Base-by-base conservation (phyloP, 164 flowering plant genomes). In the Umbilicus rupestris region DNA sequence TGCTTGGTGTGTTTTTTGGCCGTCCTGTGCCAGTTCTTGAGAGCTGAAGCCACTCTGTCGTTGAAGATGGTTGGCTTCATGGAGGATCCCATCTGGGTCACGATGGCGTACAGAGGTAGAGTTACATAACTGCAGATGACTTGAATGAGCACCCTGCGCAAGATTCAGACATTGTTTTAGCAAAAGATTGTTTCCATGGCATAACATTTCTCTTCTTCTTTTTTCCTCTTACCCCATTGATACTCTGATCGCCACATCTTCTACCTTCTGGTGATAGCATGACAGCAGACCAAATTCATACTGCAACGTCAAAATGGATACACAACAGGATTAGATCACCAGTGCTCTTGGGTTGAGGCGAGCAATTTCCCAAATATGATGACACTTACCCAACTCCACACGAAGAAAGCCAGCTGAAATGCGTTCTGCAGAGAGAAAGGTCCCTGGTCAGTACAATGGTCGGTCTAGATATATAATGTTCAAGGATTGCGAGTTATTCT, bases 21-120 rank as follows among this genome's bases (percentile, higher is more conserved):
- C 1, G 74, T 63, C 2, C 69, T 74, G 55, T 77, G 82, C 88
- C 88, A 82, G 33, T 60, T 70, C 46, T 47, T 66, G 7, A 84
- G 71, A 0, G 84, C 88, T 14, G 75, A n/a, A 30, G 84, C 85
- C 26, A 84, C 85, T 47, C 70, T 59, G 14, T 80, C 86, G 37
- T 78, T 72, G 72, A 84, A 82, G 10, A 84, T 75, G 19, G 81
- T 77, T 3, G 84, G 83, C 55, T 70, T 82, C 88, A 84, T 82
- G 26, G 69, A 74, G 0, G 88, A 70, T 1, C 88, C 85, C 88
- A 84, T 84, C 86, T 84, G 87, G 20, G 87, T 84, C n/a, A 84
- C 87, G 10, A 84, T 64, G 19, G 87, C 85, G 42, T 84, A 84
- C 42, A 84, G 80, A 15, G 87, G 87, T 5, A 84, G 78, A 30